Evolutionary conservation across 2,329 filamentous ascomycete species (phyloP).

Genomic region (Thermomyces lanuginosus): DNA sequence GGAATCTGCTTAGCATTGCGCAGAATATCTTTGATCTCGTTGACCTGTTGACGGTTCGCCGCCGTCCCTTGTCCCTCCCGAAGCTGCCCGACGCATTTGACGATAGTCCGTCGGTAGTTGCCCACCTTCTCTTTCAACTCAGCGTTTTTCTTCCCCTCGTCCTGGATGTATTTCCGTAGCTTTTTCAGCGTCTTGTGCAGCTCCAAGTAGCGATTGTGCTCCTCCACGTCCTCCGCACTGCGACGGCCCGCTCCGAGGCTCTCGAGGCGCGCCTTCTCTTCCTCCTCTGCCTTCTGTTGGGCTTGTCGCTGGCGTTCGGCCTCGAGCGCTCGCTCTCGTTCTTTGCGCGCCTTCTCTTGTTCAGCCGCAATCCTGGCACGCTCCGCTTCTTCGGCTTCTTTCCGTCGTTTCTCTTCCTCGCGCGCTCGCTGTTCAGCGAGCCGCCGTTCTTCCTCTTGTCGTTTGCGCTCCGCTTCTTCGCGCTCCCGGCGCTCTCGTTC

Average conservation of each 20-base stretch:
- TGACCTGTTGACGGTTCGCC: conserved; percentile 38
- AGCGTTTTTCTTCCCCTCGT: conserved; percentile 40
- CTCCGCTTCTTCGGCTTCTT: conserved; percentile 24
- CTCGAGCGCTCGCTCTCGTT: conserved; percentile 17
- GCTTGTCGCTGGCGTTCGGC: conserved; percentile 18
- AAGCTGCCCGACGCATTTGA: conserved; percentile 53
- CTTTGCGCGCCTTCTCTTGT: conserved; percentile 18
- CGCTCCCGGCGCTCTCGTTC: conserved; percentile 14
- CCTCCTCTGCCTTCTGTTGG: conserved; percentile 11
- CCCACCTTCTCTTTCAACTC: conserved; percentile 50
- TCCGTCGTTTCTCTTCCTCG: conserved; percentile 22
- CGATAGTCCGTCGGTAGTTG: conserved; percentile 54
- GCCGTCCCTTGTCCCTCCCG: conserved; percentile 41
- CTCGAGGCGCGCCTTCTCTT: conserved; percentile 14
- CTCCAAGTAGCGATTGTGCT: conserved; percentile 34
- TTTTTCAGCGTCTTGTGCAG: conserved; percentile 54
- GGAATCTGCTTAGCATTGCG: conserved; percentile 37
- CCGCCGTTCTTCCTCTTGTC: conserved; percentile 22
- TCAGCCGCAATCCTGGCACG: conserved; percentile 20
- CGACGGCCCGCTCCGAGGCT: conserved; percentile 13
- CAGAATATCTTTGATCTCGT: conserved; percentile 37
- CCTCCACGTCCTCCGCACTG: conserved; percentile 22
- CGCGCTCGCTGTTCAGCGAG: conserved; percentile 29
- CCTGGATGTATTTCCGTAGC: conserved; percentile 37
- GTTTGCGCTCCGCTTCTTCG: conserved; percentile 9